Conservation (phyloP, 768 basidiomycete species). For the Mrakia gelida region DNA sequence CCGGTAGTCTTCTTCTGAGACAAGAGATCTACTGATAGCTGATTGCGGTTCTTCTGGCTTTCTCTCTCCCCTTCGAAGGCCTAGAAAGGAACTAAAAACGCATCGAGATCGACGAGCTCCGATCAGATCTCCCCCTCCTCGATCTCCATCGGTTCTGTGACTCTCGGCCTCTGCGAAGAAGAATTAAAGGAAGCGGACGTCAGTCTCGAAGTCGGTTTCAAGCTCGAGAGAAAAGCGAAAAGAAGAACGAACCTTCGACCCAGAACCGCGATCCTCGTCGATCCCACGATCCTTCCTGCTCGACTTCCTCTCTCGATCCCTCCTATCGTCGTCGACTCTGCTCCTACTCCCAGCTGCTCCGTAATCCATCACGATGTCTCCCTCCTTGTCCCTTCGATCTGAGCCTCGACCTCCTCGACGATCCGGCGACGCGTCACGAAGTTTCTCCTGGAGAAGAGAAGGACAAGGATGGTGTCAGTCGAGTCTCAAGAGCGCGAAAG, state of each 20-base stretch:
- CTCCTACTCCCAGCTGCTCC: not conserved
- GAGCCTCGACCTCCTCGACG: not conserved
- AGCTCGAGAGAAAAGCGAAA: not conserved
- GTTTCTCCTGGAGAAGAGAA: conserved; percentile 38
- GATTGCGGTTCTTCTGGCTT: no score
- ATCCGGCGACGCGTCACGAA: not conserved
- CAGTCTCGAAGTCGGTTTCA: not conserved
- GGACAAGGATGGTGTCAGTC: no score
- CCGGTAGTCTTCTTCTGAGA: no score
- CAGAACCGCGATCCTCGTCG: not conserved
- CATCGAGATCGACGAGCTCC: no score
- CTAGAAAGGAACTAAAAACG: no score
- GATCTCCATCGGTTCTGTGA: not conserved
- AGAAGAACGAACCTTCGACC: not conserved
- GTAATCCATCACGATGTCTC: conserved; percentile 12
- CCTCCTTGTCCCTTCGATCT: conserved; percentile 4
- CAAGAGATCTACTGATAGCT: no score
- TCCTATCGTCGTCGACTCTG: not conserved
- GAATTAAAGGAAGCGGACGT: not conserved
- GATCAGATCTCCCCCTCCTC: conserved; percentile 27
- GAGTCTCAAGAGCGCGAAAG: no score
- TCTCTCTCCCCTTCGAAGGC: no score
- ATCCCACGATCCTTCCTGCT: not conserved
- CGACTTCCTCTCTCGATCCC: not conserved
- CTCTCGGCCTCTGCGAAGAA: not conserved